Evolutionary conservation across 2,329 filamentous ascomycete species (phyloP), one percentile per base, ranked within the genome.

Genomic region (Pseudonectria foliicola): DNA sequence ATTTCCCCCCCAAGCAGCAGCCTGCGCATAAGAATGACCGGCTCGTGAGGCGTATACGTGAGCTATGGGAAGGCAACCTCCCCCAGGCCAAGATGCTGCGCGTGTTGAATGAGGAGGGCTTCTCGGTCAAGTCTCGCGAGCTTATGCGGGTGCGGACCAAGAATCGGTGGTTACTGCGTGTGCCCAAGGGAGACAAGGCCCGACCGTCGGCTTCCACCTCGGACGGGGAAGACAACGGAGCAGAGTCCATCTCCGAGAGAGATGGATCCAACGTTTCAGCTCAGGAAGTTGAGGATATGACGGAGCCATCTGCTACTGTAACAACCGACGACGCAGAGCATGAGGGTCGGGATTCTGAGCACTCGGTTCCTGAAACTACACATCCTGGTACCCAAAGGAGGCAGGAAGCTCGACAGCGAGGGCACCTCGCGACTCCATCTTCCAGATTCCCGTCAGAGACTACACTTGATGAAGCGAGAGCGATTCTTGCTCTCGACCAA

Each of bases 361-460:
- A 5, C 6, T 4, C 15, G 5, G 27, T n/a, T 13, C 13, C 27
- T 13, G 10, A 10, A 7, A 7, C 13, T 15, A 4, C 27, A 13
- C 7, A 10, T 10, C 30, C 33, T 25, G 42, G 46, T 25, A 51
- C 46, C 42, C 71, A 81, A 35, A 71, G 76, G 48, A 75, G 73
- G n/a, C 83, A 77, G 68, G 79, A 74, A 21, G 18, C 8, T 27
- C 79, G 80, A 3, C 57, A 84, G 16, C 77, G 81, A 11, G 72
- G 80, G 25, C 81, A 85, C 52, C 75, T 77, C 6, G 72, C 79
- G 2, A 77, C 79, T 4, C 75, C 80, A 13, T 79, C 82, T 11
- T 81, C 82, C 11, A 76, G 85, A 14, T 92, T 87, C 44, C 83
- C 83, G 1, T 90, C 85, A 1, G 85, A 92, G 57, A 89, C 82